A percentile compares a stretch with the other conserved stretches of the same genome.
Evolutionary conservation across 1,284 basidiomycete species (phyloP).

Genomic region (Ceratobasidium sp.): DNA sequence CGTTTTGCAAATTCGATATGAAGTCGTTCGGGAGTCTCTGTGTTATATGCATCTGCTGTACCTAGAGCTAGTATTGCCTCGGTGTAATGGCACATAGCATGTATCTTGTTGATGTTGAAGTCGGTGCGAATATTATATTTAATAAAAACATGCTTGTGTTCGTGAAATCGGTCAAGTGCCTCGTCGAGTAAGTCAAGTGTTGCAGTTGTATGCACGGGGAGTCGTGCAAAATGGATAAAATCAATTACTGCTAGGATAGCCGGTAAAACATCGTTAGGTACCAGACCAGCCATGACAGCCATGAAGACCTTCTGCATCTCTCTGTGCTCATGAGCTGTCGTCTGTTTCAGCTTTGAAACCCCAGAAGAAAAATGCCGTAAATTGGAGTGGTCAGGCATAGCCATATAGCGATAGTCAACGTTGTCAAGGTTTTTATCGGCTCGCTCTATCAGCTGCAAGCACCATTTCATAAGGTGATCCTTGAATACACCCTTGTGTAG

Average conservation of each 20-base stretch:
- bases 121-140: background rate
- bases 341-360: background rate
- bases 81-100: conserved; percentile 42
- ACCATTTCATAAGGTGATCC: conserved; percentile 46
- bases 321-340: conserved; percentile 44
- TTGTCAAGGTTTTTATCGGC: background rate
- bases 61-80: conserved; percentile 36
- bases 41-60: conserved; percentile 37
- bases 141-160: conserved; percentile 56
- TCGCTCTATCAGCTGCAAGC: background rate
- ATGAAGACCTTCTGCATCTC: conserved; percentile 44
- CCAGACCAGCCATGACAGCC: conserved; percentile 51
- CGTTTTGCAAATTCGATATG: conserved; percentile 45
- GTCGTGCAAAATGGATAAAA: conserved; percentile 54
- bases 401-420: conserved; percentile 35
- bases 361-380: conserved; percentile 5
- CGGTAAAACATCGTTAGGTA: conserved; percentile 39
- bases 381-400: conserved; percentile 38
- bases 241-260: conserved; percentile 55
- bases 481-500: conserved; percentile 57
- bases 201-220: conserved; percentile 60
- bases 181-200: conserved; percentile 53
- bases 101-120: conserved; percentile 42
- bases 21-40: conserved; percentile 42
- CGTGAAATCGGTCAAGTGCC: conserved; percentile 55